Conservation (phyloP, 371 early-diverging fungal species). For the Parasitella parasitica region DNA sequence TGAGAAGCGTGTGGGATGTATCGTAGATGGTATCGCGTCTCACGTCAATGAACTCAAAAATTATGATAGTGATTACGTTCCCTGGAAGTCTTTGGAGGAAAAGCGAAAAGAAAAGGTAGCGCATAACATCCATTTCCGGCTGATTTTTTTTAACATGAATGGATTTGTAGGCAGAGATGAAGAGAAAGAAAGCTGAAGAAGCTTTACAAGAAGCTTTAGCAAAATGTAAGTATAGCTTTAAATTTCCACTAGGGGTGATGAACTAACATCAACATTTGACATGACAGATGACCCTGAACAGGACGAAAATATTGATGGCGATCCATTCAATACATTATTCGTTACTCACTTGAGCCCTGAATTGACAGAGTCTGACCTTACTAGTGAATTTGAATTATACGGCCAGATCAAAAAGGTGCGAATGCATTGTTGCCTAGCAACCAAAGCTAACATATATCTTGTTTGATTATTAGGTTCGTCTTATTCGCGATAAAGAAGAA, state of each 20-base stretch:
- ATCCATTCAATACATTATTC: conserved; percentile 93
- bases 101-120: conserved; percentile 68
- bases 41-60: conserved; percentile 59
- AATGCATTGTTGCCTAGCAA: not conserved
- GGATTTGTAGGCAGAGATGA: conserved; percentile 46
- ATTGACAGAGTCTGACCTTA: conserved; percentile 78
- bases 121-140: no score
- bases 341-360: conserved; percentile 86
- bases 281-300: conserved; percentile 69
- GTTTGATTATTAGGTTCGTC: conserved; percentile 57
- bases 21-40: conserved; percentile 65
- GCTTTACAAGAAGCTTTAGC: conserved; percentile 54
- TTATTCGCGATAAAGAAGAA: conserved; percentile 66
- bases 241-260: no score
- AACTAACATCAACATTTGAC: conserved; percentile 20
- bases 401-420: conserved; percentile 80
- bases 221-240: conserved; percentile 41
- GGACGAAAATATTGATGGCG: conserved; percentile 70
- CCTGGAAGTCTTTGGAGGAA: conserved; percentile 71
- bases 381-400: conserved; percentile 80
- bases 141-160: not conserved
- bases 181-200: conserved; percentile 59
- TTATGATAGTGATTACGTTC: conserved; percentile 77
- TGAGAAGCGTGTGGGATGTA: conserved; percentile 60
- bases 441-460: not conserved